Evolutionary conservation across 257 asterid species (phyloP).

Genomic region (Nemophila menziesii): DNA sequence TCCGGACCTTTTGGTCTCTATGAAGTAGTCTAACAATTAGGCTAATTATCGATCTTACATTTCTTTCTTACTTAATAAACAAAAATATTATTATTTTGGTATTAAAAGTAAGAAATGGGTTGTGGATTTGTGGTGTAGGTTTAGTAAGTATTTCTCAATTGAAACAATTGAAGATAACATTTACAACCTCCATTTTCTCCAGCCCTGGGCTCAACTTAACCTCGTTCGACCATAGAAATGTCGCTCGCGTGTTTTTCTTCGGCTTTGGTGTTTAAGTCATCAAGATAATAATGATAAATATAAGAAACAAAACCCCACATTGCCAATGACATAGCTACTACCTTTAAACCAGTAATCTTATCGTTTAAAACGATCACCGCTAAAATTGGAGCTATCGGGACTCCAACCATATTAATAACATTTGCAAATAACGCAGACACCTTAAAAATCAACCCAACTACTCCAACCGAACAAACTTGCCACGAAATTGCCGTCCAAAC

Average conservation of each 20-base stretch:
- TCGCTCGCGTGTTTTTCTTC: background rate
- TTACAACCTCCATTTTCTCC: no score
- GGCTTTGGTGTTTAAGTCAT: constrained; percentile 29
- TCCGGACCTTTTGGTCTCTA: no score
- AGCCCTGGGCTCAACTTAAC: no score
- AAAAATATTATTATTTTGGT: no score
- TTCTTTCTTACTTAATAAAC: no score
- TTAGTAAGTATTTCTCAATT: no score
- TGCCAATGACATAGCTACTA: constrained; percentile 45
- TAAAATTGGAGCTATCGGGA: constrained; percentile 55
- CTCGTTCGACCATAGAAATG: background rate
- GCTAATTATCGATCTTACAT: no score
- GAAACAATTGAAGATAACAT: no score
- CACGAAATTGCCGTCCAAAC: constrained; percentile 50
- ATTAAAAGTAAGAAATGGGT: no score
- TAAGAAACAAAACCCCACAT: constrained; percentile 72
- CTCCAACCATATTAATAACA: constrained; percentile 49
- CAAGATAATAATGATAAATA: constrained; percentile 59
- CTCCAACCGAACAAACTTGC: constrained; percentile 44
- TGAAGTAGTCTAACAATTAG: no score
- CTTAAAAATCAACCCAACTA: constrained; percentile 44
- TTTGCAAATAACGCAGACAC: constrained; percentile 60
- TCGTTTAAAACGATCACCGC: constrained; percentile 49
- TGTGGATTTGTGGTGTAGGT: no score
- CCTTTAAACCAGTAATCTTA: constrained; percentile 42